Conservation (phyloP, 176 grass and related monocot genomes). For the Aegilops umbellulata region DNA sequence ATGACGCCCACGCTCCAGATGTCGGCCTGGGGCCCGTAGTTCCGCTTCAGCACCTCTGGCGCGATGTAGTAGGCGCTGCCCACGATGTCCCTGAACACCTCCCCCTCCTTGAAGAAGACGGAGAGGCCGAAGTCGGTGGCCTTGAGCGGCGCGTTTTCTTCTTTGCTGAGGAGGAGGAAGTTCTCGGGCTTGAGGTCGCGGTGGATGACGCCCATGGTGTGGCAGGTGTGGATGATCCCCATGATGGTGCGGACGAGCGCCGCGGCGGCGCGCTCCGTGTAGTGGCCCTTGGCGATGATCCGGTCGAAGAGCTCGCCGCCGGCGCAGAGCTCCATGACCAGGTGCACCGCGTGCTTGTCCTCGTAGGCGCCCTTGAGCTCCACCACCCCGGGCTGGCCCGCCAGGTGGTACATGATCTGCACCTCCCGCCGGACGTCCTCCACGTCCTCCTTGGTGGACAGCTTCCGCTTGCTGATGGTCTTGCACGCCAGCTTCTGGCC, state of each 20-base stretch:
- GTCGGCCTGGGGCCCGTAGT: slow-evolving; percentile 73
- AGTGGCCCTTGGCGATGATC: slow-evolving; percentile 86
- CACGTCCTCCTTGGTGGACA: slow-evolving; percentile 83
- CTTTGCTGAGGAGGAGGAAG: slow-evolving; percentile 76
- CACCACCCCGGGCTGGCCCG: slow-evolving; percentile 76
- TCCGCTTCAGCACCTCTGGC: slow-evolving; percentile 75
- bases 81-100: slow-evolving; percentile 87
- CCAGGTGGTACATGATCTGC: slow-evolving; percentile 98
- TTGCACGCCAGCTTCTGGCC: slow-evolving; percentile 77
- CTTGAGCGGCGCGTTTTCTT: slow-evolving; percentile 76
- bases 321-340: slow-evolving; percentile 97
- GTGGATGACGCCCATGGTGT: slow-evolving; percentile 94
- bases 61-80: slow-evolving; percentile 87
- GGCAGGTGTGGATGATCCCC: slow-evolving; percentile 86
- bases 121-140: slow-evolving; percentile 81
- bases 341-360: slow-evolving; percentile 84
- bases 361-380: slow-evolving; percentile 88
- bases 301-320: slow-evolving; percentile 96
- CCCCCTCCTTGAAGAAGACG: slow-evolving; percentile 91
- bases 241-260: slow-evolving; percentile 73
- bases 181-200: slow-evolving; percentile 96
- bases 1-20: slow-evolving; percentile 87
- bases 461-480: slow-evolving; percentile 86
- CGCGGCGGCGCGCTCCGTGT: slow-evolving; percentile 77
- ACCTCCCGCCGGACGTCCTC: slow-evolving; percentile 92